Evolutionary conservation across 495 filamentous ascomycete genomes (phyloP), one percentile per base, ranked within the genome.

Genomic region (Talaromyces proteolyticus): DNA sequence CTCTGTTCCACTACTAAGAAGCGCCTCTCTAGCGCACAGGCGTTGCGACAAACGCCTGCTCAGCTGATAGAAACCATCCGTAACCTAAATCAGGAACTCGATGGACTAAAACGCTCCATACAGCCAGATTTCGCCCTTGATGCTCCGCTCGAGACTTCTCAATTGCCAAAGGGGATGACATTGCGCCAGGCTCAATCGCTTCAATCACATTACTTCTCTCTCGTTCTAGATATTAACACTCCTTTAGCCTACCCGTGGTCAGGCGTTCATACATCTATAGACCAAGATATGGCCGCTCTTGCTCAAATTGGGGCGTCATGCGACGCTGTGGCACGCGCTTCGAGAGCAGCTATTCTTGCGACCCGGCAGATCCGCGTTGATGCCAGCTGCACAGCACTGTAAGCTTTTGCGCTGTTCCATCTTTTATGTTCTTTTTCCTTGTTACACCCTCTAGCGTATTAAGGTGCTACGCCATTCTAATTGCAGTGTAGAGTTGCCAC

Each of bases 131-230:
- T 36, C 14, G 14, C 29, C 29, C 29, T 36, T 36, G 29, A 36
- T 36, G 29, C 29, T 36, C 29, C 29, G 29, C 29, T 36, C 29
- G 29, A 36, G 29, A 14, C 14, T 6, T 14, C 29, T n/a, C n/a
- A n/a, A n/a, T n/a, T n/a, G 14, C 29, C 29, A 36, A 36, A 36
- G 7, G 29, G 29, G 29, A 36, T 36, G 29, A 36, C 29, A 36
- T 36, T 36, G 29, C 29, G 29, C 29, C 29, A 36, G 29, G 29
- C 29, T 14, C 29, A 36, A 14, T 43, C 44, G 24, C 49, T 51
- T 47, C 45, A 42, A 40, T 42, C 6, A 47, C 24, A 36, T 34
- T 49, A n/a, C 44, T 41, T 29, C 34, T 47, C 45, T 38, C 16
- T 18, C 38, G 17, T 16, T 38, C 37, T 20, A 11, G 6, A 20